Evolutionary conservation across 208 protist genomes (phyloP), one percentile per base, ranked within the genome.

Genomic region (Trypanosoma melophagium): DNA sequence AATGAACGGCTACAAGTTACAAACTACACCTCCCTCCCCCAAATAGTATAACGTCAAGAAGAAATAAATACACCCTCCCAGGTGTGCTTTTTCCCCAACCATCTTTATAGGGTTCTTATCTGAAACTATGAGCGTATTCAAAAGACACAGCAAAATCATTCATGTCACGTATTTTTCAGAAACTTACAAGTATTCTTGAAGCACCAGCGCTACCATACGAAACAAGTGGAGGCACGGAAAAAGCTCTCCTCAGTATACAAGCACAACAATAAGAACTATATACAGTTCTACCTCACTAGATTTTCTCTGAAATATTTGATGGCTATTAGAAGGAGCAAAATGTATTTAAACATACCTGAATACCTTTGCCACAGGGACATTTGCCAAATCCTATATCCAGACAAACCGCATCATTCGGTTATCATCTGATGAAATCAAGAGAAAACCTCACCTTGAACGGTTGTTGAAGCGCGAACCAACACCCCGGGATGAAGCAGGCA

Each of bases 381-480:
- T 35, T 35, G 28, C 28, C 28, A 35, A 35, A 35, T 7, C 16
- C 22, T 5, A 49, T n/a, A 41, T 31, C 12, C 54, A 49, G 44
- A 59, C 24, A 47, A 47, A 47, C 42, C 42, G 1, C 16, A 14
- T 47, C 1, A 14, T n/a, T 47, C 42, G 10, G 16, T 47, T 47
- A 35, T 35, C 5, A 35, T 35, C 28, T 35, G 28, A 35, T 35
- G 28, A 35, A 35, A 47, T 17, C 13, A 2, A 47, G 8, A 47
- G 8, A 47, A 47, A n/a, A 47, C 13, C 10, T 47, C 60, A 53
- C 59, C 74, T 67, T 60, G 58, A 57, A 31, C 55, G 50, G 53
- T 66, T 54, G 35, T 78, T 77, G 56, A 93, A 93, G 12, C 87
- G 87, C 24, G 79, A 87, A 14, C 74, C 84, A 9, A 93, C 87